These are phyloP conservation scores for Cymbopogon flexuosus DNA, from an alignment of 202 grass and related monocot species.

Conservation along the genomic window DNA sequence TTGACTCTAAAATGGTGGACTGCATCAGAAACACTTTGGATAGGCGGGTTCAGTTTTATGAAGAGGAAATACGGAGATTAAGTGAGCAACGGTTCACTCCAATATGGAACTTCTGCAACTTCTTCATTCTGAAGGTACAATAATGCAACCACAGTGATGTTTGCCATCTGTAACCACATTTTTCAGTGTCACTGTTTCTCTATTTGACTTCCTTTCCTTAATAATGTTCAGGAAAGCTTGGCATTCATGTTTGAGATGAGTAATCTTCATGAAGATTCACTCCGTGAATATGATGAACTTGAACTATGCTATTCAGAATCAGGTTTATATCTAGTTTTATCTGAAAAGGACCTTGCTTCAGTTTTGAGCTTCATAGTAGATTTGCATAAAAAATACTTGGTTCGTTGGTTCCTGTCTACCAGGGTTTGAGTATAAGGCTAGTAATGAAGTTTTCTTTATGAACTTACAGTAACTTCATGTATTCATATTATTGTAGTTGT, in stretches of 20 bases:
- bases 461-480: not conserved
- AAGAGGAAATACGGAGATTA: constrained; percentile 93
- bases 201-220: constrained; percentile 13
- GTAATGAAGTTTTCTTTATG: constrained; percentile 5
- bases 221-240: constrained; percentile 86
- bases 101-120: constrained; percentile 99
- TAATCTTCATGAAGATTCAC: constrained; percentile 94
- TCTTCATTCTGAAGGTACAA: constrained; percentile 95
- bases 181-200: constrained; percentile 19
- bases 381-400: constrained; percentile 17
- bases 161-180: constrained; percentile 13
- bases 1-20: constrained; percentile 92
- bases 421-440: not conserved
- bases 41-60: constrained; percentile 82
- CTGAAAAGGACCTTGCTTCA: constrained; percentile 6
- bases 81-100: constrained; percentile 91
- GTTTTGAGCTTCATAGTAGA: constrained; percentile 10
- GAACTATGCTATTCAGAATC: constrained; percentile 98
- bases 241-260: constrained; percentile 99
- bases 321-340: constrained; percentile 57
- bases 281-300: constrained; percentile 97
- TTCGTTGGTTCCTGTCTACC: not conserved
- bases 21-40: constrained; percentile 94
- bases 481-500: constrained; percentile 13
- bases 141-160: not conserved